A percentile compares a stretch with the other conserved stretches of the same genome.
Conservation (phyloP, 805 yeast species). For the Cyberlindnera nakhonratchasimensis region DNA sequence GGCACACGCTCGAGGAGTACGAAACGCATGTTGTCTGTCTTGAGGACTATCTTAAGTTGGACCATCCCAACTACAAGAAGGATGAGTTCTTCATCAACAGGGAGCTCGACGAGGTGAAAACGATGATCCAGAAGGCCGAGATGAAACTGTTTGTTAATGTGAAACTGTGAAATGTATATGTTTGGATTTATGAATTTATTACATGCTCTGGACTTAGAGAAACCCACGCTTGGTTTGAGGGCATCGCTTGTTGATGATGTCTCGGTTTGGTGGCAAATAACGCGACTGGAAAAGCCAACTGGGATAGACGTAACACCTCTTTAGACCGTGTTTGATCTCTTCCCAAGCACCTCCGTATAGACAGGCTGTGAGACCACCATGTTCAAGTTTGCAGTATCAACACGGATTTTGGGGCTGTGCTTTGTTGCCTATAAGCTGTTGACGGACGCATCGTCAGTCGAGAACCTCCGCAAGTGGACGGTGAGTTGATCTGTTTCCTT, state of each 20-base stretch:
- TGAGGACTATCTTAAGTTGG: conserved; percentile 25
- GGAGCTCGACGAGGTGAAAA: conserved; percentile 20
- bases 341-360: too few relatives aligned
- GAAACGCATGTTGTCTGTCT: conserved; percentile 17
- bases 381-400: conserved; percentile 3
- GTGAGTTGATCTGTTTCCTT: conserved; percentile 2
- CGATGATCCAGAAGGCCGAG: conserved; percentile 17
- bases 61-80: background rate
- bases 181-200: background rate
- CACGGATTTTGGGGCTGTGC: conserved; percentile 2
- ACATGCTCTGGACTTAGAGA: too few relatives aligned
- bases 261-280: too few relatives aligned
- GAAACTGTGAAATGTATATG: background rate
- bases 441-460: conserved; percentile 4
- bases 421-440: conserved; percentile 6
- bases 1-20: conserved; percentile 11
- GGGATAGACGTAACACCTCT: too few relatives aligned
- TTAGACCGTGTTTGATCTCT: too few relatives aligned
- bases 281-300: too few relatives aligned
- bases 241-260: too few relatives aligned
- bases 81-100: conserved; percentile 17
- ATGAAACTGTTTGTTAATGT: conserved; percentile 1
- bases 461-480: conserved; percentile 1
- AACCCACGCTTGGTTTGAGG: too few relatives aligned
- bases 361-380: too few relatives aligned